Percentiles rank a stretch among this genome's conserved stretches.
Conservation (phyloP, 2,329 filamentous ascomycete species). For the Cyphellophora europaea region DNA sequence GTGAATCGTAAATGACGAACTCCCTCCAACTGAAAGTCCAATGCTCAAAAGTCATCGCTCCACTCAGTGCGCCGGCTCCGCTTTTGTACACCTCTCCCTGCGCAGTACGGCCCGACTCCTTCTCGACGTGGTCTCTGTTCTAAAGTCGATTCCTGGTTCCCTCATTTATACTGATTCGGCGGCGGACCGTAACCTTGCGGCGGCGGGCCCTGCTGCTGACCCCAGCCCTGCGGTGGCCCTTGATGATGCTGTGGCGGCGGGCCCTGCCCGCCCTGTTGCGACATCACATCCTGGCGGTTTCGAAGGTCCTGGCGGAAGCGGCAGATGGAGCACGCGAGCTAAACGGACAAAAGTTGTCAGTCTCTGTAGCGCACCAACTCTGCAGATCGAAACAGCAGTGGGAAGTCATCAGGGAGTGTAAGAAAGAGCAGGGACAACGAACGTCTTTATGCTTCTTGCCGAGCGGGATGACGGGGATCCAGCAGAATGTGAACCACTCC, state of each 20-base stretch:
- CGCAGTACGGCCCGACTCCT: too few relatives aligned
- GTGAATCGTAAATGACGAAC: too few relatives aligned
- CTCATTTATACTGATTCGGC: slow-evolving; percentile 1
- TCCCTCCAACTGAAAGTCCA: too few relatives aligned
- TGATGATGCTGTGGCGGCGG: slow-evolving; percentile 8
- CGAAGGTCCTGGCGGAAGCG: slow-evolving; percentile 18
- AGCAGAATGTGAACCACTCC: slow-evolving; percentile 39
- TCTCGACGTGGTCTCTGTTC: too few relatives aligned
- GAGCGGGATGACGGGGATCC: slow-evolving; percentile 27
- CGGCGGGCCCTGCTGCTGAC: slow-evolving; percentile 20
- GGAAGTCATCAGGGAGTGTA: background rate
- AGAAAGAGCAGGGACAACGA: too few relatives aligned
- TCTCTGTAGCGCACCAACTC: background rate
- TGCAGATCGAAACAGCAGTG: background rate
- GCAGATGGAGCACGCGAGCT: slow-evolving; percentile 18
- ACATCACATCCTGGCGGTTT: slow-evolving; percentile 18
- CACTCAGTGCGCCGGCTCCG: too few relatives aligned
- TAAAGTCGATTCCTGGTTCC: too few relatives aligned
- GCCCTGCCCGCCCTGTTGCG: slow-evolving; percentile 6
- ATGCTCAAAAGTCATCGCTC: too few relatives aligned
- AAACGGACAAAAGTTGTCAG: background rate
- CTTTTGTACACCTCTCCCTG: too few relatives aligned
- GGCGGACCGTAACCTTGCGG: slow-evolving; percentile 3
- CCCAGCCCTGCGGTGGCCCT: slow-evolving; percentile 67
- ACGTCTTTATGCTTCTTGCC: slow-evolving; percentile 23